Evolutionary conservation across 768 basidiomycete species (phyloP), one percentile per base, ranked within the genome.

Genomic region (Kwoniella mangroviensis): DNA sequence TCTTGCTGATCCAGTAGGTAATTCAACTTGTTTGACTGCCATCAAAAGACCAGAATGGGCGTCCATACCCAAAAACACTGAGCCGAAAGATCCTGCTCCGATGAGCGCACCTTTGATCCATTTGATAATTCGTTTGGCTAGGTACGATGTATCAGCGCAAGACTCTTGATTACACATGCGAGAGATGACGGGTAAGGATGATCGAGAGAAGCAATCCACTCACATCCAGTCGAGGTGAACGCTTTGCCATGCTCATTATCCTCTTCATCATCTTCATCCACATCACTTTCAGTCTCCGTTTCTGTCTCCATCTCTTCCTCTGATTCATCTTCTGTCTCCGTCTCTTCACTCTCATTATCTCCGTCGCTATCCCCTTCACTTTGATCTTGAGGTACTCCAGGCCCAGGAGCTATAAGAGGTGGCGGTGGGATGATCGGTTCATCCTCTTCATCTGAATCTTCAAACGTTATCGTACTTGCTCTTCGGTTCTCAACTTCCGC

Each of bases 91-190:
- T 3, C 93, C 94, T 55, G 93, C 91, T 71, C 95, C 94, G 72
- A 97, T 96, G 75, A 97, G 88, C 11, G 94, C 94, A 58, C 94
- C 94, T 76, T 95, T 95, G 84, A 95, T 94, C 94, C 95, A 98
- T 83, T 96, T 97, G 80, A 91, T 92, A 13, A 85, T 85, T 53
- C 84, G 82, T 51, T 89, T 92, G 88, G 81, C 74, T 82, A 49
- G 0, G 19, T 15, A 51, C 12, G 10, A 13, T 49, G 12, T 49
- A 49, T 49, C 15, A 49, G 45, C 45, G 6, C 45, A 49, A 49
- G 12, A 13, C 12, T 19, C 45, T 49, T 6, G 34, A 6, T 6
- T 1, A 34, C 34, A 34, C 34, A 34, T 34, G 9, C 34, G 34
- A 34, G 34, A 34, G 4, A 34, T 34, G 34, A 34, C 34, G 34